These are phyloP conservation scores for Hypoxylon rubiginosum DNA, from an alignment of 2,329 filamentous ascomycete genomes.

Conservation along the genomic window DNA sequence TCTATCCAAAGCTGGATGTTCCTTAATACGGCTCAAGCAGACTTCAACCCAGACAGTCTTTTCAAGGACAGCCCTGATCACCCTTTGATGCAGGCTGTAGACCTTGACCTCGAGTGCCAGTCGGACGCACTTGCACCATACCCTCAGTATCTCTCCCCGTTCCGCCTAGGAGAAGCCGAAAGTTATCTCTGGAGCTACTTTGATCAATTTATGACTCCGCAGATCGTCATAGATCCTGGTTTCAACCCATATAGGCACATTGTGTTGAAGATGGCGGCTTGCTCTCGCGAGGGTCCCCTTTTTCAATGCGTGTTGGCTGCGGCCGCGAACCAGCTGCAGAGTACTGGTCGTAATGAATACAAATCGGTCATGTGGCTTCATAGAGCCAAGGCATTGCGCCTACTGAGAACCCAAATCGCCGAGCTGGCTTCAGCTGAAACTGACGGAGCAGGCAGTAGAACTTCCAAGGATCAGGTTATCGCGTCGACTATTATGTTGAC, in stretches of 20 bases:
- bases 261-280: slow-evolving; percentile 45
- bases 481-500: slow-evolving; percentile 45
- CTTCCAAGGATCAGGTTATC: slow-evolving; percentile 40
- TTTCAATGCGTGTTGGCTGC: slow-evolving; percentile 50
- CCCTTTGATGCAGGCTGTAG: background rate
- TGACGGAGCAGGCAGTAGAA: background rate
- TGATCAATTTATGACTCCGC: slow-evolving; percentile 42
- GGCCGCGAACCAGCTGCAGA: slow-evolving; percentile 49
- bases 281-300: slow-evolving; percentile 43
- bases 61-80: background rate
- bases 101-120: slow-evolving; percentile 9
- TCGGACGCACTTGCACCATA: slow-evolving; percentile 19
- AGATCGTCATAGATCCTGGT: slow-evolving; percentile 44
- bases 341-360: slow-evolving; percentile 42
- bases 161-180: slow-evolving; percentile 38
- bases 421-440: slow-evolving; percentile 19
- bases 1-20: slow-evolving; percentile 40
- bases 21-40: slow-evolving; percentile 30
- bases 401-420: slow-evolving; percentile 29
- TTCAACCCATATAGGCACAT: slow-evolving; percentile 49
- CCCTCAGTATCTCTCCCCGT: slow-evolving; percentile 33
- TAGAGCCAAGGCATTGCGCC: slow-evolving; percentile 42
- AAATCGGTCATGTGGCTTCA: slow-evolving; percentile 39
- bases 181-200: slow-evolving; percentile 49
- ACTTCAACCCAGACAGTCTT: slow-evolving; percentile 20